Conservation (phyloP, 2,329 filamentous ascomycete species). For the Alternaria novae-zelandiae region DNA sequence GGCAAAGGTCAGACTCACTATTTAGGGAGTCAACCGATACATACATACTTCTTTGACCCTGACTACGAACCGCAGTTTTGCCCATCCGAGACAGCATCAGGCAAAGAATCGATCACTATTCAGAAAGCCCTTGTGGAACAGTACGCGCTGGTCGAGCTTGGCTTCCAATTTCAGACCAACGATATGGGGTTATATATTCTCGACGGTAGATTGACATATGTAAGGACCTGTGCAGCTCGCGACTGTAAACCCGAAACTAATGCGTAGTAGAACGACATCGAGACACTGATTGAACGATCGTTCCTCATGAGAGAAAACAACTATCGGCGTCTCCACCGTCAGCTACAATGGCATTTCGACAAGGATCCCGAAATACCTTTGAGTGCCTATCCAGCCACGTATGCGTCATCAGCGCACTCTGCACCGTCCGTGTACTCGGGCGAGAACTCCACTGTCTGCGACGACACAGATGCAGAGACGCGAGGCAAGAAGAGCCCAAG, state of each 20-base stretch:
- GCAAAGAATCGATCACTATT: background rate
- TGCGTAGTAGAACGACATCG: background rate
- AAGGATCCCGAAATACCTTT: background rate
- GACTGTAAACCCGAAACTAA: too few relatives aligned
- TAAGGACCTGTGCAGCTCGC: too few relatives aligned
- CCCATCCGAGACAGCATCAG: background rate
- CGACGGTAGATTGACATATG: background rate
- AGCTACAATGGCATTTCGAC: constrained; percentile 2
- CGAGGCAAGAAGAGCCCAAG: background rate
- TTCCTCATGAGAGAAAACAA: constrained; percentile 3
- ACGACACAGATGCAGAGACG: background rate
- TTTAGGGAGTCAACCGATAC: constrained; percentile 24
- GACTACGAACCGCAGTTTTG: constrained; percentile 27
- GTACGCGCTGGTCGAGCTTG: constrained; percentile 1
- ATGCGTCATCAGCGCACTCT: background rate
- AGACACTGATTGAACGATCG: background rate
- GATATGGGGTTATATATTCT: background rate
- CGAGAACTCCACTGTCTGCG: background rate
- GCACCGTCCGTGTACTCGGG: background rate
- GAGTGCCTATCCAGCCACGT: background rate
- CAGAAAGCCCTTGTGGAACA: constrained; percentile 1
- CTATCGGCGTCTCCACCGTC: background rate
- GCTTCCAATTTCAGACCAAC: background rate
- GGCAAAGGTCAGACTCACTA: constrained; percentile 26
- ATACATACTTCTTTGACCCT: constrained; percentile 30